A percentile compares a stretch with the other conserved stretches of the same genome.
Conservation (phyloP, 805 yeast genomes). For the Teunomyces cretensis region DNA sequence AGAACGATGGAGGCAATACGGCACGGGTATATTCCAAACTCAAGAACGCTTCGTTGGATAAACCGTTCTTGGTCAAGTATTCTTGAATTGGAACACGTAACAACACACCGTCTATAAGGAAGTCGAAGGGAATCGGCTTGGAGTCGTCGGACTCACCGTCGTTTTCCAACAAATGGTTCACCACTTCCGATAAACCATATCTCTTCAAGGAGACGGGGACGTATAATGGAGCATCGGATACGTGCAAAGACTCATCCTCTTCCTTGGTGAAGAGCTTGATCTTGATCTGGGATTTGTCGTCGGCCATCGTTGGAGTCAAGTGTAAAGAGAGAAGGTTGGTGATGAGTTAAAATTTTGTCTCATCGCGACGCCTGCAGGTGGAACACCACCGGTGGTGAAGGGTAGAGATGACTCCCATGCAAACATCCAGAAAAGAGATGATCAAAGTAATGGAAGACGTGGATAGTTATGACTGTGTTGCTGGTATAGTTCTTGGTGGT, state of each 20-base stretch:
- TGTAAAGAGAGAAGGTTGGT: background rate
- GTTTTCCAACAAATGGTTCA: constrained; percentile 73
- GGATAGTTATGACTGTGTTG: background rate
- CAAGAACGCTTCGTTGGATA: constrained; percentile 77
- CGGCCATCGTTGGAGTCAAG: constrained; percentile 16
- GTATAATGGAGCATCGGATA: constrained; percentile 73
- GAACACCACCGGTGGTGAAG: background rate
- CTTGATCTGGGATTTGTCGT: constrained; percentile 64
- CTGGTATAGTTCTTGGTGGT: background rate
- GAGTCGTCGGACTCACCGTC: constrained; percentile 42
- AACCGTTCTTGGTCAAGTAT: constrained; percentile 71
- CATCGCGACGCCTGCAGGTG: constrained; percentile 1
- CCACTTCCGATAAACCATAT: constrained; percentile 92
- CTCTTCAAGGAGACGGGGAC: constrained; percentile 87
- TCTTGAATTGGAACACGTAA: constrained; percentile 77
- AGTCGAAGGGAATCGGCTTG: constrained; percentile 84
- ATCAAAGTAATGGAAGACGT: background rate
- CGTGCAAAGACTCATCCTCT: constrained; percentile 67
- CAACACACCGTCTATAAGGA: constrained; percentile 80
- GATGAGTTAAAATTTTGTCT: background rate
- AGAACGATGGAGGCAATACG: constrained; percentile 88
- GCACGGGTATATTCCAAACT: constrained; percentile 89
- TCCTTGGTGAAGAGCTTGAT: constrained; percentile 86
- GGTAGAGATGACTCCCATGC: too few relatives aligned
- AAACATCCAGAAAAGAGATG: too few relatives aligned